phyloP scores from a whole-genome alignment of 495 filamentous ascomycete genomes.

The Penicillium riverlandense region DNA sequence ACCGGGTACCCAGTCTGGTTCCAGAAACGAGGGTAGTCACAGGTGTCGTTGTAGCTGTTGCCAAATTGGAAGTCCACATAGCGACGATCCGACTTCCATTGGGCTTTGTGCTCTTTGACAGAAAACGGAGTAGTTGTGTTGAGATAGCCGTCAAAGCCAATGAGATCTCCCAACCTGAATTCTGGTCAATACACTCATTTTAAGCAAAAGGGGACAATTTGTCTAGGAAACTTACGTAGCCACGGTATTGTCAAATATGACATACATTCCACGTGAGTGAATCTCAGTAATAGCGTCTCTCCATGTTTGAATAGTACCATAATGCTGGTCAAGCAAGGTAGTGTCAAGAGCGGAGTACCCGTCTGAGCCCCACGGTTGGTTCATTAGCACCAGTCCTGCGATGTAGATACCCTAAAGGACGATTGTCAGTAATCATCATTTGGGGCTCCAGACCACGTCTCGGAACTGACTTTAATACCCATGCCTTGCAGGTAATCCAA shows the following conservation, averaged over 20 bases:
- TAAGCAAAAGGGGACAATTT: not conserved
- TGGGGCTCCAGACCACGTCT: no score
- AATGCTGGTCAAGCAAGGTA: slow-evolving; percentile 64
- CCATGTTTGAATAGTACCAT: slow-evolving; percentile 57
- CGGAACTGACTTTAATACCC: slow-evolving; percentile 55
- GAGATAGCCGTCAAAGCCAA: slow-evolving; percentile 60
- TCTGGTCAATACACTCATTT: not conserved
- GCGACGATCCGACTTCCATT: slow-evolving; percentile 50
- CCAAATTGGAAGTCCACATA: slow-evolving; percentile 60
- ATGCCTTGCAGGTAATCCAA: slow-evolving; percentile 70
- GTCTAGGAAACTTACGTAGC: slow-evolving; percentile 48
- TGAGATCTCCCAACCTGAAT: slow-evolving; percentile 55
- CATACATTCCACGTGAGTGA: slow-evolving; percentile 61
- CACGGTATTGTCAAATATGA: slow-evolving; percentile 66
- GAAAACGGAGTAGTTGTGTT: slow-evolving; percentile 60
- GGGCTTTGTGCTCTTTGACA: slow-evolving; percentile 46
- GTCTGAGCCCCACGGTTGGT: slow-evolving; percentile 64
- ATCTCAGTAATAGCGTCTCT: slow-evolving; percentile 57
- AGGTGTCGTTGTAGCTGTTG: slow-evolving; percentile 51
- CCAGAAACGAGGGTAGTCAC: slow-evolving; percentile 62
- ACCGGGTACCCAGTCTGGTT: slow-evolving; percentile 52
- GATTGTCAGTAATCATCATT: no score
- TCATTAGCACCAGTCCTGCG: slow-evolving; percentile 62
- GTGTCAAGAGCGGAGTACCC: slow-evolving; percentile 63
- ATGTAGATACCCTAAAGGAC: slow-evolving; percentile 55